Base-by-base conservation (phyloP, 108 stramenopile genomes). In the Cyclotella choctawhatcheeana region DNA sequence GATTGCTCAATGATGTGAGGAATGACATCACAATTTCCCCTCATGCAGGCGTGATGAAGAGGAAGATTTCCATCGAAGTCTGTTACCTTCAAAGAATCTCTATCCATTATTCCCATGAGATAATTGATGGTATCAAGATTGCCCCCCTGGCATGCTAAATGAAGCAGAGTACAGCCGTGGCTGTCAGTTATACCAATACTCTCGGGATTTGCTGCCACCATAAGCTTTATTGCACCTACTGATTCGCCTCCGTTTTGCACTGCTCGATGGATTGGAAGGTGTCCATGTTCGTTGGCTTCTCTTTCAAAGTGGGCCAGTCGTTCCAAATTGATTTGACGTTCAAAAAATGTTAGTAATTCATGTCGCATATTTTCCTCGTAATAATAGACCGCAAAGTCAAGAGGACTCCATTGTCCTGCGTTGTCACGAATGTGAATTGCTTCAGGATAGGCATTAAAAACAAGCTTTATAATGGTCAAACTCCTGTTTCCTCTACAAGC, bases 61-160 rank as follows among this genome's bases (percentile, higher is more conserved):
- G 47, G 47, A 48, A 48, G 47, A 48, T 48, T 48, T 48, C 47
- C 47, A 48, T 48, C 18, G 47, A n/a, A 10, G 18, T 48, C 47
- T n/a, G 17, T 10, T n/a, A n/a, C 18, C 4, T 17, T 8, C 4
- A 48, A n/a, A 48, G 8, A 17, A n/a, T 17, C 8, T 48, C 4
- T n/a, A 17, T 48, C n/a, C n/a, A n/a, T n/a, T 17, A n/a, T n/a
- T 4, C 18, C 47, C 8, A 40, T 12, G 12, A 40, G 12, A 12
- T 40, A 40, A 6, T 40, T 40, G 37, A 40, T 12, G 12, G 12
- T 12, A 10, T 40, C 8, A 6, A 40, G 37, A 40, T 40, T 40
- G 17, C 17, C n/a, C 4, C 4, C 4, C 18, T 48, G 8, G 47
- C 47, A 48, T n/a, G 47, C 8, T n/a, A n/a, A 17, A 48, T 48